These are phyloP conservation scores for Petunia axillaris DNA, from an alignment of 257 asterid species.

Conservation along the genomic window DNA sequence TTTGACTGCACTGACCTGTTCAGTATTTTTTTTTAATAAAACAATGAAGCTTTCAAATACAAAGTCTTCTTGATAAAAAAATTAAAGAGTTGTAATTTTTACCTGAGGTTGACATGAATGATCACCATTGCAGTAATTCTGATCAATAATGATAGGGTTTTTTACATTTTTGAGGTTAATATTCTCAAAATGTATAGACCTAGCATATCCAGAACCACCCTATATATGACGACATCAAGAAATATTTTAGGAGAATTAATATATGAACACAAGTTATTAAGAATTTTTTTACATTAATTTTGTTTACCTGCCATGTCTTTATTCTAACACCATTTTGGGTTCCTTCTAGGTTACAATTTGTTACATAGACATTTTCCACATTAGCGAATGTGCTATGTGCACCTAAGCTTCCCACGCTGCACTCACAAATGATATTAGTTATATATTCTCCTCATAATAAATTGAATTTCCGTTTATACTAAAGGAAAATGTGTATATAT, in stretches of 20 bases:
- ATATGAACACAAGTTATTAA: not conserved
- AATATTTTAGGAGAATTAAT: not conserved
- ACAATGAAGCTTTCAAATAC: not conserved
- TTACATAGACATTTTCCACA: slow-evolving; percentile 26
- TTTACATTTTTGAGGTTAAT: slow-evolving; percentile 25
- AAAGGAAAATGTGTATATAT: not conserved
- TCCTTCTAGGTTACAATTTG: slow-evolving; percentile 14
- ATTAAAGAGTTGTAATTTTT: not conserved
- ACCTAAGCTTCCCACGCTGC: slow-evolving; percentile 35
- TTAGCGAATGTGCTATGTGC: slow-evolving; percentile 16
- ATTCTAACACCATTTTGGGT: slow-evolving; percentile 35
- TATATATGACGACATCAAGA: not conserved
- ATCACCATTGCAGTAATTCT: slow-evolving; percentile 29
- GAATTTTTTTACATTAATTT: not conserved
- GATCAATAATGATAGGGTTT: slow-evolving; percentile 35
- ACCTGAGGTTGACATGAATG: slow-evolving; percentile 26
- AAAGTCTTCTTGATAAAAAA: not conserved
- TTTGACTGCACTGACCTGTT: slow-evolving; percentile 26
- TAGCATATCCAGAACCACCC: slow-evolving; percentile 37
- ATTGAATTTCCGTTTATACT: not conserved
- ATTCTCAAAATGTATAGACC: slow-evolving; percentile 25
- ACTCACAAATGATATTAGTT: not conserved
- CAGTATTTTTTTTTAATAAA: not conserved
- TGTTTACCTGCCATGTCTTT: slow-evolving; percentile 36
- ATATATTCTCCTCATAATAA: not conserved